These are phyloP conservation scores for Aspergillus oerlinghausenensis DNA, from an alignment of 2,329 filamentous ascomycete species.

Conservation along the genomic window DNA sequence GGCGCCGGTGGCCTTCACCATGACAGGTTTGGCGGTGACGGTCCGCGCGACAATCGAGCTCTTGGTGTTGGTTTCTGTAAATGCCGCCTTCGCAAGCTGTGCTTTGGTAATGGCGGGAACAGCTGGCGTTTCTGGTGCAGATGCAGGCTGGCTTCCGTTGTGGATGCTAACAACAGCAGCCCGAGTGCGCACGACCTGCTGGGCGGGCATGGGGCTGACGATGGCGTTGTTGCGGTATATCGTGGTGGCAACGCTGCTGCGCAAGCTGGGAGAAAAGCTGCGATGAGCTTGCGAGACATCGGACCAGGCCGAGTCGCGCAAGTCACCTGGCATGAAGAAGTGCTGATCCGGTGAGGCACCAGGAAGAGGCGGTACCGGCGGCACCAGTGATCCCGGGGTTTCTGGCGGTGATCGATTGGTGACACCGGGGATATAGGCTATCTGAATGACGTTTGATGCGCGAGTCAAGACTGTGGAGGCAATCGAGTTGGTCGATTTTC, in stretches of 20 bases:
- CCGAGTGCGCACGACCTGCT: slow-evolving; percentile 81
- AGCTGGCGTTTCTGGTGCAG: slow-evolving; percentile 54
- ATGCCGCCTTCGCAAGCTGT: slow-evolving; percentile 37
- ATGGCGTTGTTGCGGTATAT: slow-evolving; percentile 91
- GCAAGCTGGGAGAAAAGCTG: slow-evolving; percentile 47
- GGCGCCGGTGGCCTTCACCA: slow-evolving; percentile 36
- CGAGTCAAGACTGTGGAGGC: slow-evolving; percentile 92
- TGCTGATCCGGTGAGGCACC: slow-evolving; percentile 68
- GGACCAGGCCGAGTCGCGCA: slow-evolving; percentile 88
- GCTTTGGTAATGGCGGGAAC: slow-evolving; percentile 63
- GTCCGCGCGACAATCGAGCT: slow-evolving; percentile 44
- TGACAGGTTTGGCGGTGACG: slow-evolving; percentile 42
- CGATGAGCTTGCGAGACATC: slow-evolving; percentile 58
- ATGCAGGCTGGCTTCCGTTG: slow-evolving; percentile 56
- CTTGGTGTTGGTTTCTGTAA: slow-evolving; percentile 26
- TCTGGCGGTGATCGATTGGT: slow-evolving; percentile 83
- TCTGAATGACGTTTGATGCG: slow-evolving; percentile 98
- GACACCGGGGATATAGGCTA: slow-evolving; percentile 96
- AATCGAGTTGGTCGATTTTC: slow-evolving; percentile 85
- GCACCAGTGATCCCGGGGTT: slow-evolving; percentile 75
- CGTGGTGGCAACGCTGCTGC: slow-evolving; percentile 76
- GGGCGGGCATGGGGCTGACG: slow-evolving; percentile 71
- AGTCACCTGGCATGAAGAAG: slow-evolving; percentile 87
- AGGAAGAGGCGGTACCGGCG: slow-evolving; percentile 91
- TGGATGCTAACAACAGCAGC: slow-evolving; percentile 92